A percentile compares a stretch with the other conserved stretches of the same genome.
These are phyloP conservation scores for Sugiyamaella marilandica DNA, from an alignment of 805 yeast genomes.

Conservation along the genomic window DNA sequence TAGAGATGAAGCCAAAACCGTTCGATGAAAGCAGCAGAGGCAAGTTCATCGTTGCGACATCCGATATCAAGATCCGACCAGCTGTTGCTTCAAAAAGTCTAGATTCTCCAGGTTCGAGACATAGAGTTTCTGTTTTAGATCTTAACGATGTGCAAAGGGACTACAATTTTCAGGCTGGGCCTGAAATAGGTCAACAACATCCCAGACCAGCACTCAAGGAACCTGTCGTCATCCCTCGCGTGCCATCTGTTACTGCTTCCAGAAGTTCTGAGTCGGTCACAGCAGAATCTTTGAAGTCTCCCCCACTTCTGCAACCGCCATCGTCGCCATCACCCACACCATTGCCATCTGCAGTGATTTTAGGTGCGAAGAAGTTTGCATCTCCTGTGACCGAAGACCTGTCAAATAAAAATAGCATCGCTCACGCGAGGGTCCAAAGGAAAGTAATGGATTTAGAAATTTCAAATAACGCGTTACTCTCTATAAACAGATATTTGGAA, in stretches of 20 bases:
- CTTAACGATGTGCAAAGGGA: not conserved
- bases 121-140: not conserved
- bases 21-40: not conserved
- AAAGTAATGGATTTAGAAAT: slow-evolving; percentile 30
- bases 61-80: not conserved
- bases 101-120: not conserved
- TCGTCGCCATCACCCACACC: not conserved
- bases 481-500: slow-evolving; percentile 28
- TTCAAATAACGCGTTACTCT: slow-evolving; percentile 27
- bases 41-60: not conserved
- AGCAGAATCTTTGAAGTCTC: not conserved
- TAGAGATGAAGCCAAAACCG: not conserved
- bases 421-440: slow-evolving; percentile 18
- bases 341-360: no score
- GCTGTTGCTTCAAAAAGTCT: not conserved
- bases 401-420: not conserved
- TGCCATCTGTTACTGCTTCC: no score
- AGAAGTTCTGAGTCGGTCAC: not conserved
- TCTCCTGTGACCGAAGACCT: not conserved
- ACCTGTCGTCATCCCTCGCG: no score
- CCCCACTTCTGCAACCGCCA: not conserved
- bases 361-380: not conserved
- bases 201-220: no score
- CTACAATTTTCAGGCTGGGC: not conserved
- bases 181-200: not conserved